A percentile compares a stretch with the other conserved stretches of the same genome.
Conservation (phyloP, 345 rosid species). For the Laguncularia racemosa region DNA sequence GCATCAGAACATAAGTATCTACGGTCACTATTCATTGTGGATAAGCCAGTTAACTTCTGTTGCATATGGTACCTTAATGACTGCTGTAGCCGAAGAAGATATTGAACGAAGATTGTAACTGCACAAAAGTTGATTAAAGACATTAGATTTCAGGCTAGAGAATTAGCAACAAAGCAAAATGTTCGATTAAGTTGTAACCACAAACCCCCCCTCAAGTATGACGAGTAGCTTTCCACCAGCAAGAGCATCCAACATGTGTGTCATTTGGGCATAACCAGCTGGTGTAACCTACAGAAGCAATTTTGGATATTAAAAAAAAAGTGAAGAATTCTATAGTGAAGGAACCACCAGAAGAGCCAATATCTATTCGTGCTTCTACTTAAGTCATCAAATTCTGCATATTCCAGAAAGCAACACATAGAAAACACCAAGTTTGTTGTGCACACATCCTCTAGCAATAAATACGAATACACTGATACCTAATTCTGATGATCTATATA, state of each 20-base stretch:
- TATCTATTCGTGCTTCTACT: not conserved
- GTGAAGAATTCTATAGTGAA: not conserved
- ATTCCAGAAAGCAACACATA: no score
- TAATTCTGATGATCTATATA: not conserved
- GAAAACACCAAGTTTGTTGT: no score
- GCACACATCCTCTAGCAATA: no score
- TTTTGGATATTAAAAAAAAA: no score
- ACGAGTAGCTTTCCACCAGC: slow-evolving; percentile 84
- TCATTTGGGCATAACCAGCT: slow-evolving; percentile 81
- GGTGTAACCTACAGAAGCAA: slow-evolving; percentile 60
- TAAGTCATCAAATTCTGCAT: no score
- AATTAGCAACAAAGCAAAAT: not conserved
- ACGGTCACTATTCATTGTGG: no score
- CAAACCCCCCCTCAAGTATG: slow-evolving; percentile 96
- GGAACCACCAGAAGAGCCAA: not conserved
- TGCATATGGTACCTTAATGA: slow-evolving; percentile 57
- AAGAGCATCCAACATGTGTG: slow-evolving; percentile 56
- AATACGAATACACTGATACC: not conserved
- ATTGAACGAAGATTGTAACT: slow-evolving; percentile 96
- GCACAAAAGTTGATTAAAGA: slow-evolving; percentile 19
- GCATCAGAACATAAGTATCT: no score
- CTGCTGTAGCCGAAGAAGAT: slow-evolving; percentile 91
- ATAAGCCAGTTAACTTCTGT: no score
- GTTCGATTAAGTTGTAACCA: slow-evolving; percentile 4
- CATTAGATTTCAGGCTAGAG: no score